Evolutionary conservation across 2,329 filamentous ascomycete genomes (phyloP).

Genomic region (Penicillium sp.): DNA sequence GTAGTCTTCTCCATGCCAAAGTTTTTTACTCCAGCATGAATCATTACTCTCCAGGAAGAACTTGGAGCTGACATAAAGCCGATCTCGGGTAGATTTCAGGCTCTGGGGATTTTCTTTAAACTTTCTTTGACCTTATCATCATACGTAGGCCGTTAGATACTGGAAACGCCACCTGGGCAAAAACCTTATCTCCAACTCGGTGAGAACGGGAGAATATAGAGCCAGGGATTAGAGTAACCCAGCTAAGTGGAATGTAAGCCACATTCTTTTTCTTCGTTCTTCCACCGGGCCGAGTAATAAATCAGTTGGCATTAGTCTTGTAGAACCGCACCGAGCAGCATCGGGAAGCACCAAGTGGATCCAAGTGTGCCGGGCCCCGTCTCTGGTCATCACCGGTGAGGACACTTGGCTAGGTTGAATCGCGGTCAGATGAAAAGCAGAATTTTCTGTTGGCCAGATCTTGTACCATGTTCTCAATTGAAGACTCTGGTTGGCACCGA

Average conservation of each 20-base stretch:
- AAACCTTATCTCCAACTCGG: background rate
- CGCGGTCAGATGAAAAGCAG: slow-evolving; percentile 1
- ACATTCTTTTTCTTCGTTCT: background rate
- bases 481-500: slow-evolving; percentile 30
- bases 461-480: background rate
- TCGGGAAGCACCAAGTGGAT: background rate
- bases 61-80: background rate
- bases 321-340: background rate
- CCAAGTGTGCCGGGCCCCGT: background rate
- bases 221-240: background rate
- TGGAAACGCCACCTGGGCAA: background rate
- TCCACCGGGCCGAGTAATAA: background rate
- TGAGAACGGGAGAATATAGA: background rate
- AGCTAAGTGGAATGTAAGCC: background rate
- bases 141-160: background rate
- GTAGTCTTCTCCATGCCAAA: background rate
- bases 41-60: background rate
- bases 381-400: background rate
- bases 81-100: background rate
- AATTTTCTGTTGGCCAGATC: background rate
- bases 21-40: background rate
- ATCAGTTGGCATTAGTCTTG: background rate
- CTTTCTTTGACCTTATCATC: background rate
- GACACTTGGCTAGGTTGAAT: background rate
- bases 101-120: background rate